These are phyloP conservation scores for Paraphaeosphaeria sporulosa DNA, from an alignment of 2,329 filamentous ascomycete genomes.

Conservation along the genomic window DNA sequence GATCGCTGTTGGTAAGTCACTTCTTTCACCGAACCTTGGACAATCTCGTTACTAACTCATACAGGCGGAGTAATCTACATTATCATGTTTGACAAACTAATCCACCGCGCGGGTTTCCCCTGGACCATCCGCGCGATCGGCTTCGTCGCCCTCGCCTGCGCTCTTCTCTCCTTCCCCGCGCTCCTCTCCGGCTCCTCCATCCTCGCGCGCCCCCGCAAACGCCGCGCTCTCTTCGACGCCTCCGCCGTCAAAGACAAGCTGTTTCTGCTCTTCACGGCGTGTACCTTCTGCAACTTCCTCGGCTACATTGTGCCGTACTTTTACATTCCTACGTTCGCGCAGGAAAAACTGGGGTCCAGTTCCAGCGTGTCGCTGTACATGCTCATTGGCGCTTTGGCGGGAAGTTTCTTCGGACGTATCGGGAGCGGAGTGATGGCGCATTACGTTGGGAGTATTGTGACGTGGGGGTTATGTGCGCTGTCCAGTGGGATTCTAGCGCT, in stretches of 20 bases:
- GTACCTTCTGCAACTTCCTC: slow-evolving; percentile 44
- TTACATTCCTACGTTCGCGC: slow-evolving; percentile 47
- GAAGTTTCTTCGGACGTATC: slow-evolving; percentile 46
- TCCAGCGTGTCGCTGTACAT: slow-evolving; percentile 42
- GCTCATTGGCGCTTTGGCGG: slow-evolving; percentile 39
- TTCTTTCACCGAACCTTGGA: background rate
- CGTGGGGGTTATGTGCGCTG: slow-evolving; percentile 43
- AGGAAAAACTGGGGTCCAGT: slow-evolving; percentile 37
- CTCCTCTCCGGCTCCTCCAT: slow-evolving; percentile 45
- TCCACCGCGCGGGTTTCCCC: slow-evolving; percentile 38
- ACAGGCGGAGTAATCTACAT: slow-evolving; percentile 49
- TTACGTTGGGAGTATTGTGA: slow-evolving; percentile 41
- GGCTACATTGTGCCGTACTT: slow-evolving; percentile 50
- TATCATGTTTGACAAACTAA: slow-evolving; percentile 44
- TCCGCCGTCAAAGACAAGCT: slow-evolving; percentile 42
- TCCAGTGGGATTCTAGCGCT: slow-evolving; percentile 38
- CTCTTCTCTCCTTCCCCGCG: slow-evolving; percentile 44
- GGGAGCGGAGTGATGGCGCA: slow-evolving; percentile 41
- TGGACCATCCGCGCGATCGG: slow-evolving; percentile 48
- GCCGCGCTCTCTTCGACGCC: slow-evolving; percentile 43
- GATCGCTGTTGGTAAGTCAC: slow-evolving; percentile 45
- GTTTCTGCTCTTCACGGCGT: slow-evolving; percentile 46
- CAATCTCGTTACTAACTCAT: slow-evolving; percentile 3
- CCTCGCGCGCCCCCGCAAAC: slow-evolving; percentile 31
- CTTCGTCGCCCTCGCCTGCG: slow-evolving; percentile 41